phyloP scores from a whole-genome alignment of 129 eudicot genomes.

The Tanacetum coccineum region DNA sequence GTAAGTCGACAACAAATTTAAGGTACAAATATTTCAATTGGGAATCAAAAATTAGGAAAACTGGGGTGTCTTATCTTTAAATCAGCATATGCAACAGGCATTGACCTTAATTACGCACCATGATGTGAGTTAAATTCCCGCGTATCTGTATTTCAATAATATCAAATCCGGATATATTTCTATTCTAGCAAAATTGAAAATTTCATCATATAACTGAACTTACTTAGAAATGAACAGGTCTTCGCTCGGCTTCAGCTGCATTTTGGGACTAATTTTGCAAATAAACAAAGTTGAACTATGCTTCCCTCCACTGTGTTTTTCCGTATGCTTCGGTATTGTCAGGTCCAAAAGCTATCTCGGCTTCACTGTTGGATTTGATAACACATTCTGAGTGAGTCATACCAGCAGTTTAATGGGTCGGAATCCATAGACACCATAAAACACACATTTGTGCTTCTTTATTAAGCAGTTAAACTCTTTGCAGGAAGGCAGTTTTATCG shows the following conservation, averaged over 20 bases:
- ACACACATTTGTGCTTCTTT: conserved; percentile 3
- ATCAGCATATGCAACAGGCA: no score
- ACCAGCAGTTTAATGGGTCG: neutral
- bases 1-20: no score
- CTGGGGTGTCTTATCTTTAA: no score
- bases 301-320: conserved; percentile 54
- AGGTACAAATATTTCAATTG: no score
- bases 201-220: no score
- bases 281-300: conserved; percentile 89
- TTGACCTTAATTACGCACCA: no score
- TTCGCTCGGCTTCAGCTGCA: conserved; percentile 75
- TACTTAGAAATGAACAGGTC: no score
- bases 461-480: conserved; percentile 49
- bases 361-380: conserved; percentile 52
- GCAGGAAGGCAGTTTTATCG: conserved; percentile 39
- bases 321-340: conserved; percentile 43
- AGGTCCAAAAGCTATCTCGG: conserved; percentile 41
- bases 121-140: no score
- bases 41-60: no score
- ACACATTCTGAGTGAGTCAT: conserved; percentile 23
- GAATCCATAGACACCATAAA: neutral
- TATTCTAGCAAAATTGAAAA: no score
- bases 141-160: no score
- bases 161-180: no score
- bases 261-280: conserved; percentile 85